phyloP scores from a whole-genome alignment of 2,329 filamentous ascomycete species.

The Paecilomyces niveus region DNA sequence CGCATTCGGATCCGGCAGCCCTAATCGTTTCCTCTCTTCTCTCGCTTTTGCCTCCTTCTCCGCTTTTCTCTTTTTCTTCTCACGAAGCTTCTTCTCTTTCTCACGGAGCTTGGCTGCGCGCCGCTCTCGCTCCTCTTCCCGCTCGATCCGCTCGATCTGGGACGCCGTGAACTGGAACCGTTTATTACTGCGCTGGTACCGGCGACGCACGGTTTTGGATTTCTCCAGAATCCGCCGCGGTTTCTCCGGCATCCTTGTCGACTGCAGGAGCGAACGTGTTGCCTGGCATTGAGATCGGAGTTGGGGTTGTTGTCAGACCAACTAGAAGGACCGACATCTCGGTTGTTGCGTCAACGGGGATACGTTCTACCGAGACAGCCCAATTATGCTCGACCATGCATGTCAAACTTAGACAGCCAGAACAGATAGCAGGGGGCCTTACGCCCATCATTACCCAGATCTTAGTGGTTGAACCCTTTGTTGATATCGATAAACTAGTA shows the following conservation, averaged over 20 bases:
- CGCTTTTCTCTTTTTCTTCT: conserved; percentile 27
- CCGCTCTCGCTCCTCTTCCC: conserved; percentile 34
- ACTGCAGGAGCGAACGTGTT: neutral
- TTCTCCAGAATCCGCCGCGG: conserved; percentile 29
- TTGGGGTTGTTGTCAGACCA: neutral
- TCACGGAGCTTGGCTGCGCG: conserved; percentile 33
- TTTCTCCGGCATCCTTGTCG: conserved; percentile 21
- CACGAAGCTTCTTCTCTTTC: conserved; percentile 24
- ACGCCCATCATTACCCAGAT: neutral
- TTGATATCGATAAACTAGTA: neutral
- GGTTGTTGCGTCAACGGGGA: neutral
- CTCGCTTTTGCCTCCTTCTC: conserved; percentile 27
- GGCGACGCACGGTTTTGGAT: conserved; percentile 30
- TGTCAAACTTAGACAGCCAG: neutral
- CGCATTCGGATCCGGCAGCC: conserved; percentile 24
- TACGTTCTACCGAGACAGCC: neutral
- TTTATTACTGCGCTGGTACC: conserved; percentile 32
- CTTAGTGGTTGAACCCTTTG: neutral
- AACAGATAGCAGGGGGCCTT: too few relatives aligned
- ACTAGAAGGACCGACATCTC: neutral
- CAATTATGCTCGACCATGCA: neutral
- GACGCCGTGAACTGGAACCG: conserved; percentile 27
- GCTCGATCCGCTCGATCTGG: conserved; percentile 31
- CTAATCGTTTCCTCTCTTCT: conserved; percentile 24
- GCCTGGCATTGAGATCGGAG: neutral